Percentiles rank a stretch among this genome's conserved stretches.
Evolutionary conservation across 176 grass and related monocot species (phyloP).

Genomic region (Elymus sibiricus): DNA sequence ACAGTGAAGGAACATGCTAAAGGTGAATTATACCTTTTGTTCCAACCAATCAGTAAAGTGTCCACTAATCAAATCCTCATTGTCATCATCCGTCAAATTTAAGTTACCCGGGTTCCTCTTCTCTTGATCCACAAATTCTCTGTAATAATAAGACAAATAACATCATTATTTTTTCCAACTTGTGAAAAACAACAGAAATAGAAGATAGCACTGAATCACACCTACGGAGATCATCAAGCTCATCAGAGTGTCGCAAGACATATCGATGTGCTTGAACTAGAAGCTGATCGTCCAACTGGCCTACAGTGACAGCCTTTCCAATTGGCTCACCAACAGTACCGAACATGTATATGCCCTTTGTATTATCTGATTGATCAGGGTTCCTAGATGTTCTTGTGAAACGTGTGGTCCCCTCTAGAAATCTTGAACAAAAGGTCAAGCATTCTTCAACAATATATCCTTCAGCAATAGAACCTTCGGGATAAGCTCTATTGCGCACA

Average conservation of each 20-base stretch:
- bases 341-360: background rate
- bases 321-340: background rate
- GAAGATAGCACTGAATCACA: background rate
- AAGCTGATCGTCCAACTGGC: background rate
- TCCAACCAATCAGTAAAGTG: background rate
- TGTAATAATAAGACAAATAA: background rate
- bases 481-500: slow-evolving; percentile 17
- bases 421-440: slow-evolving; percentile 28
- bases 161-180: background rate
- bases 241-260: background rate
- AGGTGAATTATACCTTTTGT: background rate
- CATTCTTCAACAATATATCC: slow-evolving; percentile 25
- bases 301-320: background rate
- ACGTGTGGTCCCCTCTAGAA: slow-evolving; percentile 3
- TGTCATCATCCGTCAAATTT: background rate
- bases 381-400: background rate
- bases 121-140: background rate
- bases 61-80: background rate
- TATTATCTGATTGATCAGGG: background rate
- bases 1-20: background rate
- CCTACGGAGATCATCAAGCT: background rate
- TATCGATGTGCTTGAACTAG: slow-evolving; percentile 13
- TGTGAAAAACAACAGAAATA: background rate
- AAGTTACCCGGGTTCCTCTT: background rate
- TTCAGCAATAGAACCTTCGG: slow-evolving; percentile 34